These are phyloP conservation scores for Trichoderma lentiforme DNA, from an alignment of 2,329 filamentous ascomycete species.

Conservation along the genomic window DNA sequence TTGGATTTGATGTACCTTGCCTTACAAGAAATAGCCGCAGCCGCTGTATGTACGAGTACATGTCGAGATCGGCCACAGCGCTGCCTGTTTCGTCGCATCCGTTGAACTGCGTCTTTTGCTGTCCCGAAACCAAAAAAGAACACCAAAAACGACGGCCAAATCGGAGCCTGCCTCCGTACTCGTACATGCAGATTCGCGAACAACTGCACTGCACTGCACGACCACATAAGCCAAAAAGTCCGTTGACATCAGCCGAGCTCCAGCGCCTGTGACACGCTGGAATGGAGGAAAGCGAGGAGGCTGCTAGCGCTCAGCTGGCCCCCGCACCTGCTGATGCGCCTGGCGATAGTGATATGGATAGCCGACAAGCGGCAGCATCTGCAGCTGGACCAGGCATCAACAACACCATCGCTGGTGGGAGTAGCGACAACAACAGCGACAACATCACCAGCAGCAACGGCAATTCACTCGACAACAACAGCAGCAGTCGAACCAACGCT, in stretches of 20 bases:
- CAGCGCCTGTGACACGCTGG: constrained; percentile 15
- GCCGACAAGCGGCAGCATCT: neutral
- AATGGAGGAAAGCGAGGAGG: constrained; percentile 29
- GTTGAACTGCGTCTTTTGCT: neutral
- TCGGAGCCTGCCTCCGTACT: neutral
- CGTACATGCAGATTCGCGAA: neutral
- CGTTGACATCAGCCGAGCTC: neutral
- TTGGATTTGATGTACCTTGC: neutral
- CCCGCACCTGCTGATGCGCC: constrained; percentile 13
- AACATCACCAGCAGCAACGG: neutral
- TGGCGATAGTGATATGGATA: neutral
- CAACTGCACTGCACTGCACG: neutral
- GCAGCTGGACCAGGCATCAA: neutral
- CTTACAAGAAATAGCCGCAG: constrained; percentile 7
- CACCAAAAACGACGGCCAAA: neutral
- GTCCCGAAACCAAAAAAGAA: neutral
- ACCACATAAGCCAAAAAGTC: neutral
- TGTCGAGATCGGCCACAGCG: constrained; percentile 2
- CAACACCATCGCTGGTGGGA: neutral
- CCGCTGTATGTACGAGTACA: neutral
- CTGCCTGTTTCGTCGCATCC: constrained; percentile 7
- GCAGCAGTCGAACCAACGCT: neutral
- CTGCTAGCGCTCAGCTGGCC: constrained; percentile 19
- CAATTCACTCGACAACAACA: neutral
- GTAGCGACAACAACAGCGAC: neutral